Conservation (phyloP, 176 grass and related monocot species). For the Carex myosuroides region DNA sequence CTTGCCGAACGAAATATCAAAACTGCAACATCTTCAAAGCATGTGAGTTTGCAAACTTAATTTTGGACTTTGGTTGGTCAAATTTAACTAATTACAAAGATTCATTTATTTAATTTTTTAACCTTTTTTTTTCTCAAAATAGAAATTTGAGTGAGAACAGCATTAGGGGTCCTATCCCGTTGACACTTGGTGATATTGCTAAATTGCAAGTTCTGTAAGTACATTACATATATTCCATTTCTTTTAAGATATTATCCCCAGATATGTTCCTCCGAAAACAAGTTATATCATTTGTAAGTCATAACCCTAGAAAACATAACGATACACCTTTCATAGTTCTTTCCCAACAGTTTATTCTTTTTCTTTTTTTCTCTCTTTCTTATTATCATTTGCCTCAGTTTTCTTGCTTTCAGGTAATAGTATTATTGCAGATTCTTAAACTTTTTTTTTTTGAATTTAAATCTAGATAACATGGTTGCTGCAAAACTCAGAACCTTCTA, state of each 20-base stretch:
- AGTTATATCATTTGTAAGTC: background rate
- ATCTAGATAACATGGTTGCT: background rate
- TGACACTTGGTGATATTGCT: conserved; percentile 61
- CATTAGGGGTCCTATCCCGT: conserved; percentile 66
- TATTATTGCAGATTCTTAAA: background rate
- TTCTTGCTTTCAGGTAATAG: background rate
- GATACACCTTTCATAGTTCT: background rate
- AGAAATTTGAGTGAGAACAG: conserved; percentile 97
- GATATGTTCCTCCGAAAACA: background rate
- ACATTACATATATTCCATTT: conserved; percentile 6
- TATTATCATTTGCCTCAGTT: background rate
- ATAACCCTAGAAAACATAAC: background rate
- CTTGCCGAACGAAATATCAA: conserved; percentile 62
- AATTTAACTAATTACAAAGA: background rate
- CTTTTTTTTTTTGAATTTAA: background rate
- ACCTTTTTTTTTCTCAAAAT: conserved; percentile 10
- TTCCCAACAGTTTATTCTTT: background rate
- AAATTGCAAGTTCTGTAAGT: conserved; percentile 80
- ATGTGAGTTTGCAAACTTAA: conserved; percentile 44
- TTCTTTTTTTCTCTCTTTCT: background rate
- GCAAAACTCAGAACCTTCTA: background rate
- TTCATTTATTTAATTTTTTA: background rate
- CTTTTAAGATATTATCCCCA: background rate
- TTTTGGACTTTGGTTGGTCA: background rate
- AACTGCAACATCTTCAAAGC: conserved; percentile 71